Percentiles rank a stretch among this genome's conserved stretches.
Conservation (phyloP, 106 monocot species). For the Gastrodia elata region DNA sequence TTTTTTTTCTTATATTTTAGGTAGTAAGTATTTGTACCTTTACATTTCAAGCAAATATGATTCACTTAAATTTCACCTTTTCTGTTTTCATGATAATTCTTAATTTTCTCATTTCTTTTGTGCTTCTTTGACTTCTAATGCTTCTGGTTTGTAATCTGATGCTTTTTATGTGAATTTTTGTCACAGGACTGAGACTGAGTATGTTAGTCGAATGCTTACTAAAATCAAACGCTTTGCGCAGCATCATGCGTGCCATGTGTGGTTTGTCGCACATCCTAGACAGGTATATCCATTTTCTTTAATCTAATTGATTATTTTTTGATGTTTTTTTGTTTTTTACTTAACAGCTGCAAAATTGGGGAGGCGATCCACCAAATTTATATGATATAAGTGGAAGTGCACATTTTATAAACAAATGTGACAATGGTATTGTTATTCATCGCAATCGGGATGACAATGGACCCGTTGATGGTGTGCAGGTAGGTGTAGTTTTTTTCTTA, state of each 20-base stretch:
- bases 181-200: slow-evolving; percentile 91
- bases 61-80: neutral
- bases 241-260: slow-evolving; percentile 25
- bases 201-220: slow-evolving; percentile 91
- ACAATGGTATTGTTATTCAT: slow-evolving; percentile 93
- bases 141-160: neutral
- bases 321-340: slow-evolving; percentile 1
- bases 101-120: neutral
- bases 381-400: slow-evolving; percentile 99
- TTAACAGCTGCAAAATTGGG: slow-evolving; percentile 78
- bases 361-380: slow-evolving; percentile 67
- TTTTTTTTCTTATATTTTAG: neutral
- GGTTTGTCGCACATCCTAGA: slow-evolving; percentile 29
- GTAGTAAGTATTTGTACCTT: neutral
- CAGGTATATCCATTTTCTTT: slow-evolving; percentile 7
- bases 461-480: slow-evolving; percentile 71
- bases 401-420: slow-evolving; percentile 97
- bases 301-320: neutral
- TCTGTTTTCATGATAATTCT: neutral
- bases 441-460: slow-evolving; percentile 70
- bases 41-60: neutral
- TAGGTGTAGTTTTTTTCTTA: slow-evolving; percentile 3
- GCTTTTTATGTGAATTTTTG: neutral
- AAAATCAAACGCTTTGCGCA: slow-evolving; percentile 81
- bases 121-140: neutral